phyloP scores from a whole-genome alignment of 768 basidiomycete genomes.

The Russula vinacea region DNA sequence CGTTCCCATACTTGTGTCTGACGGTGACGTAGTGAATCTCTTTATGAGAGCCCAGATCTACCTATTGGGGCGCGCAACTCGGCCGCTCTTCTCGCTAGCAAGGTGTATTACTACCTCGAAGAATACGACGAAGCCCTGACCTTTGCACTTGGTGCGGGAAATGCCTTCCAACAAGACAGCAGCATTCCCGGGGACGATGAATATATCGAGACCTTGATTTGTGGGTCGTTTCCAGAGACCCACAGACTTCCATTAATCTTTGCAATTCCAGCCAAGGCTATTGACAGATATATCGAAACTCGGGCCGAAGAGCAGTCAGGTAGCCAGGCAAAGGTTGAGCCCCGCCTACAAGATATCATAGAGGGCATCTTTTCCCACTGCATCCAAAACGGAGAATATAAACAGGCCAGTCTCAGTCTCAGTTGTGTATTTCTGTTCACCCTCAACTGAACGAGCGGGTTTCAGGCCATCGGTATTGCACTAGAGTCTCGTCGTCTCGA shows the following conservation, averaged over 20 bases:
- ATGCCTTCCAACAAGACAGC: conserved; percentile 76
- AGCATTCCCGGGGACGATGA: conserved; percentile 66
- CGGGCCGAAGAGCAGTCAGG: conserved; percentile 55
- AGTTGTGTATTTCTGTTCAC: neutral
- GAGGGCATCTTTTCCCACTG: conserved; percentile 86
- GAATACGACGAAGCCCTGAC: conserved; percentile 94
- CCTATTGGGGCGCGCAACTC: conserved; percentile 70
- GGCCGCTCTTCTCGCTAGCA: conserved; percentile 92
- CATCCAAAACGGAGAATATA: conserved; percentile 84
- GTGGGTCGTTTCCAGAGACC: conserved; percentile 49
- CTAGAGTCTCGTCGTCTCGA: conserved; percentile 89
- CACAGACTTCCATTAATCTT: neutral
- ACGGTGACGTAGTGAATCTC: conserved; percentile 61
- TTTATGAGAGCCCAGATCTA: conserved; percentile 82
- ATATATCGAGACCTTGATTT: conserved; percentile 92
- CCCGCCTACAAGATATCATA: conserved; percentile 77
- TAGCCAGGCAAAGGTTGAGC: conserved; percentile 62
- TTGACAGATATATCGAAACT: conserved; percentile 84
- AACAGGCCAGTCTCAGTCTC: conserved; percentile 58
- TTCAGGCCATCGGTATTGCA: conserved; percentile 89
- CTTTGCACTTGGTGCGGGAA: conserved; percentile 89
- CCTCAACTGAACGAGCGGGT: conserved; percentile 18
- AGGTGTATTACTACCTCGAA: conserved; percentile 95
- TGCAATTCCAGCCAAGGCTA: conserved; percentile 72
- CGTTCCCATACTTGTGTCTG: conserved; percentile 8